Base-by-base conservation (phyloP, 768 basidiomycete species). In the Xerocomus potaroensis region DNA sequence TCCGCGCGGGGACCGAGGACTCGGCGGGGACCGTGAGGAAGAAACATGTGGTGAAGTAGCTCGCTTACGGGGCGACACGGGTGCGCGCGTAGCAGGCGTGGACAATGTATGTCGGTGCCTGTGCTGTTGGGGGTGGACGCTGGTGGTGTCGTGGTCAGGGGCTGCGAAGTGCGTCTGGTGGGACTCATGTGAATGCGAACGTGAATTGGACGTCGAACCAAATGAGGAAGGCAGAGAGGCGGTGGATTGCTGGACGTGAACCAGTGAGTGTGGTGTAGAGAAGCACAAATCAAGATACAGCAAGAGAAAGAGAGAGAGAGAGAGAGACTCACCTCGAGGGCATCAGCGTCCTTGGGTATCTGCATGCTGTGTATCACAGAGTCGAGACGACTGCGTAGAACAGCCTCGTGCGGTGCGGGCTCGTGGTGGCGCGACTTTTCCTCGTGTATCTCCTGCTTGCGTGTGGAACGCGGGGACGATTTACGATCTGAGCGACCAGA, bases 341-440 rank as follows among this genome's bases (percentile, higher is more conserved):
- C 26, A 24, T 54, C 54, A 5, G 24, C 39, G 27, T 59, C 63
- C 30, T 10, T 60, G 43, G 63, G 58, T 51, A 63, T 57, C 16
- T 44, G 41, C 55, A 58, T 59, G 50, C 63, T 60, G 47, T 64
- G 61, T n/a, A 82, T 58, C 37, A 79, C 78, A 2, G 73, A 62
- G 64, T 82, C 81, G 15, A 81, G 63, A 10, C 77, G 69, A 39
- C 69, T 73, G 8, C 75, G 71, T 21, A 81, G 68, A 19, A 77
- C 80, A 35, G 75, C 76, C 55, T 75, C 78, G 43, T 77, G 80
- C 1, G 77, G 79, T 14, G 72, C 55, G 43, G 72, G 48, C 19
- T 65, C 65, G 30, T 59, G 56, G 46, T 58, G 50, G 49, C 53
- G 57, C 5, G 44, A 56, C 10, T 52, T 41, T 7, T 60, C 53